Base-by-base conservation (phyloP, 2,329 filamentous ascomycete species). In the Nemania sp. region DNA sequence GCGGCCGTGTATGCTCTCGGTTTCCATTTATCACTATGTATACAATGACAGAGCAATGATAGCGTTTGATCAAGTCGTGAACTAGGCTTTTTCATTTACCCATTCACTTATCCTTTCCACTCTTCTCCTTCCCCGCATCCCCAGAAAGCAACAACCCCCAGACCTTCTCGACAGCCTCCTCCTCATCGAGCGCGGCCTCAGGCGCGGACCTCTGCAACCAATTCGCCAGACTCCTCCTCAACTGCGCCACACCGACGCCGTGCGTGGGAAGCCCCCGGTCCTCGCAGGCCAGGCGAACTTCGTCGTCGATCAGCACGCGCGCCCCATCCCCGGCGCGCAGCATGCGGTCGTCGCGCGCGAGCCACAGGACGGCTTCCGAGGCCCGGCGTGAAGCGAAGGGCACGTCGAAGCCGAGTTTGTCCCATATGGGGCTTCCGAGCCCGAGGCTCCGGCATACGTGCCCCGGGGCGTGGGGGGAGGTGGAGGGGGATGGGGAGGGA, bases 321-420 rank as follows among this genome's bases (percentile, higher is more conserved):
- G 81, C 78, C 0, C 86, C 88, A 1, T 88, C 89, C 41, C 82
- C 80, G 31, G 77, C 73, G 15, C 78, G 65, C 42, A 97, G 80
- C 68, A 93, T 74, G 59, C 66, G 72, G 71, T 95, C 90, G 72
- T 97, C 92, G 31, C 78, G 72, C 40, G 79, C 78, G 57, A 97
- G 68, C 66, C 89, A 90, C 34, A 77, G 72, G 61, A 90, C 73
- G 58, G 61, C 80, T 77, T 62, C 74, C 72, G 45, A 64, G 62
- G 36, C 91, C 73, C 58, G 78, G 77, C 47, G 75, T 70, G 52
- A 75, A 70, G 69, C 91, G 77, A 62, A 88, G 1, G 73, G 73
- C 6, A 81, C 77, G 48, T 73, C 71, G 53, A 78, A 70, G 1
- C 76, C 77, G 34, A 80, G 58, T 47, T 75, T 70, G 58, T 83